Evolutionary conservation across 2,329 filamentous ascomycete species (phyloP).

Genomic region (Scedosporium apiospermum): DNA sequence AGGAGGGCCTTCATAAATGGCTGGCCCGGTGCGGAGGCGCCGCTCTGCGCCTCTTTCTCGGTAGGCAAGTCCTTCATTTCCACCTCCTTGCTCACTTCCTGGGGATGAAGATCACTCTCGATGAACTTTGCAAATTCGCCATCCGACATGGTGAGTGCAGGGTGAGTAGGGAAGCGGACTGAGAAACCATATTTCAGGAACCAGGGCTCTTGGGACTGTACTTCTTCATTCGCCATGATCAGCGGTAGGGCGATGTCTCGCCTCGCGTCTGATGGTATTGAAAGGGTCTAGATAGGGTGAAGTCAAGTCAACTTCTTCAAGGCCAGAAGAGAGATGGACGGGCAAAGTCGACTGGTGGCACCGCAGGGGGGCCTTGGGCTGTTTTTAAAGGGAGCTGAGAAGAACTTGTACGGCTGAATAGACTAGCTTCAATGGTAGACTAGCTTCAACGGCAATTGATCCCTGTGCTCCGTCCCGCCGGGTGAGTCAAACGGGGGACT

Average conservation of each 20-base stretch:
- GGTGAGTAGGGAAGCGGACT: conserved; percentile 26
- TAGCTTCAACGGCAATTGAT: no score
- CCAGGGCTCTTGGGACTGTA: conserved; percentile 17
- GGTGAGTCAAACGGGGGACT: no score
- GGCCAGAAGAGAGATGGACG: no score
- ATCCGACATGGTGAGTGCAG: conserved; percentile 21
- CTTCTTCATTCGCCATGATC: not conserved
- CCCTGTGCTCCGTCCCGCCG: no score
- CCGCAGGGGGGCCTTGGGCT: no score
- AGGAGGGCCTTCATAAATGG: not conserved
- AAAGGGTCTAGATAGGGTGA: no score
- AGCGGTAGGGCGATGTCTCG: not conserved
- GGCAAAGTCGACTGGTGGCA: no score
- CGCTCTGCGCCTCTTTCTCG: not conserved
- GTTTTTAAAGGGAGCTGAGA: no score
- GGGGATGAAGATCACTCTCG: conserved; percentile 14
- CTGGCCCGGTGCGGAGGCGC: not conserved
- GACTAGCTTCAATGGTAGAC: no score
- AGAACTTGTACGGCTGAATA: no score
- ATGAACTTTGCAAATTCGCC: conserved; percentile 25
- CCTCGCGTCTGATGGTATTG: not conserved
- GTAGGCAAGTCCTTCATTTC: not conserved
- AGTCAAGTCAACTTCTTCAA: no score
- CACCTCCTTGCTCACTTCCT: not conserved
- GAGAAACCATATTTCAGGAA: conserved; percentile 28